Evolutionary conservation across 2,329 filamentous ascomycete species (phyloP), one percentile per base, ranked within the genome.

Genomic region (Phymatotrichopsis omnivora): DNA sequence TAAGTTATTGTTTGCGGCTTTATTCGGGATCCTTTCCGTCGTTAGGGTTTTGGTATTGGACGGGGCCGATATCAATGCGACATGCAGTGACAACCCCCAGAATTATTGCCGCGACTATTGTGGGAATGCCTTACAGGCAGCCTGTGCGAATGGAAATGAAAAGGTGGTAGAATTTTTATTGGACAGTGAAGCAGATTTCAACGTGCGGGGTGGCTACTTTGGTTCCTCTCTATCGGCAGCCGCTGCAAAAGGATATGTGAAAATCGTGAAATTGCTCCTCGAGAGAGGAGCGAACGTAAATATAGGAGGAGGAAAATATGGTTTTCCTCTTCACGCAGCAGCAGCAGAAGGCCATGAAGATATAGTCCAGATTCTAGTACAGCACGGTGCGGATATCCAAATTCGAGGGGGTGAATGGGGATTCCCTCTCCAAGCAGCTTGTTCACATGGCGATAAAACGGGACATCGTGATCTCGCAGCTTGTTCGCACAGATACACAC

Each of bases 171-270:
- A 14, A 3, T 27, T 31, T 5, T 40, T 60, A 3, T 22, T 60
- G 3, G 47, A 57, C 16, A 37, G 44, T 5, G 58, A 55, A 8
- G 57, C 52, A 4, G 43, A 53, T 25, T 42, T 56, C 24, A 49
- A 58, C 30, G 30, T 31, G 17, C 8, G 30, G 7, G 56, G 61
- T 30, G 45, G 52, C n/a, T 10, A 44, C 10, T 47, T 45, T 41
- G 52, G 40, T 10, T 52, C 45, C 12, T 49, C 54, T 14, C 37
- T 58, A 8, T 48, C 54, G 20, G 45, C 47, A 5, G 55, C 55
- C 16, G 31, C 47, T 12, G 32, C 5, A 25, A n/a, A 33, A 11
- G 33, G 35, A 5, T 7, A 49, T 28, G 16, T 38, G 23, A 37
- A 17, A 2, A 25, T 40, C 19, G 37, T 56, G 8, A 16, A 40